A percentile compares a stretch with the other conserved stretches of the same genome.
phyloP scores from a whole-genome alignment of 345 rosid species.

The Dipteronia sinensis region DNA sequence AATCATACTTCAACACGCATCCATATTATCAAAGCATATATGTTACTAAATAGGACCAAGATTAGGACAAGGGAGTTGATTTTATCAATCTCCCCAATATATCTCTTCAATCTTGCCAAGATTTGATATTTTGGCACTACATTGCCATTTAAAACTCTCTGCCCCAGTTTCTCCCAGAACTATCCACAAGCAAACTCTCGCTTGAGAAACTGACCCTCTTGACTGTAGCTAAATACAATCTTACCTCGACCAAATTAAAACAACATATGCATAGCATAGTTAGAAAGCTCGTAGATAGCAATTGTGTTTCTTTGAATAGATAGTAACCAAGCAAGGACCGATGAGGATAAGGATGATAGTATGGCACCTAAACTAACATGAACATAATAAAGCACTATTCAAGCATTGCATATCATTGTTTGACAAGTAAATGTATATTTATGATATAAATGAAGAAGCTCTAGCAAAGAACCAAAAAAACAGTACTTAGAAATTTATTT shows the following conservation, averaged over 20 bases:
- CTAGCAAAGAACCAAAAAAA: background rate
- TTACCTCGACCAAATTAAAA: background rate
- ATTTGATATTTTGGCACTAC: background rate
- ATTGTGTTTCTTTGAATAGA: background rate
- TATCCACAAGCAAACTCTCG: background rate
- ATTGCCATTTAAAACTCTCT: background rate
- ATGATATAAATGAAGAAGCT: background rate
- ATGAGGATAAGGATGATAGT: too few relatives aligned
- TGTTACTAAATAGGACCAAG: background rate
- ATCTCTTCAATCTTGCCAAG: background rate
- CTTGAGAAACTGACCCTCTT: background rate
- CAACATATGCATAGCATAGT: background rate
- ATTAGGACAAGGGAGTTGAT: background rate
- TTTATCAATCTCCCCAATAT: background rate
- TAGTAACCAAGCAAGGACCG: too few relatives aligned
- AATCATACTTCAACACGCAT: background rate
- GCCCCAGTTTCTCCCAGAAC: too few relatives aligned
- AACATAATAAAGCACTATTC: too few relatives aligned
- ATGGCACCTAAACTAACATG: too few relatives aligned
- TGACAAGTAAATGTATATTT: background rate
- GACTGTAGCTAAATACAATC: background rate
- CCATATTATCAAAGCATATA: background rate
- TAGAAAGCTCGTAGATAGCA: background rate
- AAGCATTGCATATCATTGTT: too few relatives aligned
- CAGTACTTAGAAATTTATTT: background rate